Evolutionary conservation across 2,329 filamentous ascomycete genomes (phyloP), one percentile per base, ranked within the genome.

Genomic region (Nemania sp.): DNA sequence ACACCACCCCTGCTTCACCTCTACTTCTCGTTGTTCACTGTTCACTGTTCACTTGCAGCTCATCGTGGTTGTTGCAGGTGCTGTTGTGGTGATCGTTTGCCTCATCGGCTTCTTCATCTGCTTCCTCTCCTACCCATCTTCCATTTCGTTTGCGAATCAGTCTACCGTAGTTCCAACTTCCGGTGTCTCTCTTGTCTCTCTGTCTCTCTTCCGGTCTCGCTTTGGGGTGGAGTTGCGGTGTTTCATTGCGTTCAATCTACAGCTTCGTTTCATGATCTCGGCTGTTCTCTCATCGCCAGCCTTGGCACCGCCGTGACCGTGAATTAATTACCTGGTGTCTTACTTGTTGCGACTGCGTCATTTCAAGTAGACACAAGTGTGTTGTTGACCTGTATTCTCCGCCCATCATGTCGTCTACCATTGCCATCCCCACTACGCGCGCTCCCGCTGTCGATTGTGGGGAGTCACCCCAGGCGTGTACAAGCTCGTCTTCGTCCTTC

Each of bases 331-430:
- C n/a, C n/a, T n/a, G n/a, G n/a, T n/a, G n/a, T n/a, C 36, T 26
- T 46, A 11, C 39, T 19, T 36, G 19, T 26, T 49, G 22, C 41
- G 33, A 44, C 39, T 28, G 41, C 36, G 20, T 28, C 30, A 47
- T 26, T 33, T 41, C 17, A 24, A 42, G 9, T 22, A 17, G n/a
- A 17, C 26, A 15, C n/a, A 17, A n/a, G 24, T 17, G 33, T 36
- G 26, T 41, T 14, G n/a, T n/a, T n/a, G n/a, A n/a, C 33, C 41
- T 39, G 40, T 24, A 19, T 24, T 33, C 39, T 19, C 54, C 64
- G n/a, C 59, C 71, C 61, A 72, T 59, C 62, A 84, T 87, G 83
- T 86, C 84, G 56, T 85, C 85, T 54, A 88, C 84, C 56, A 90
- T 90, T 73, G 77, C 80, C 61, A 90, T 91, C 63, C 86, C 86